Base-by-base conservation (phyloP, 164 flowering plant genomes). In the Platanus orientalis region DNA sequence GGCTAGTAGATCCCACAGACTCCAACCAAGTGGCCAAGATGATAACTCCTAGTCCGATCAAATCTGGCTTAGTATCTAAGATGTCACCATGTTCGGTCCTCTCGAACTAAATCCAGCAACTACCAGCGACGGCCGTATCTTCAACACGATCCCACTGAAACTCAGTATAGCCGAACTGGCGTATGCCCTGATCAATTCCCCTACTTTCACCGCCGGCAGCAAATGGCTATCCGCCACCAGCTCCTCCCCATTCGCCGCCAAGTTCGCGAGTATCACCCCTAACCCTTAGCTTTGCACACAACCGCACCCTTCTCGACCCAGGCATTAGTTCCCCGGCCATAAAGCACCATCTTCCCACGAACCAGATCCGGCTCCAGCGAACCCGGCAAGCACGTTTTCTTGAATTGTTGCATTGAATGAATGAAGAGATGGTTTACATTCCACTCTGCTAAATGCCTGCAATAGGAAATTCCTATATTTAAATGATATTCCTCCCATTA, bases 51-150 rank as follows among this genome's bases (percentile, higher is more conserved):
- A 19, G 49, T 45, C 84, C 93, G 64, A 85, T 85, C 65, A 87
- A 53, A 64, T 87, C 93, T 1, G 93, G 93, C 71, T 87, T 75
- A 85, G 51, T 49, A 87, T 83, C 75, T 85, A 65, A 5, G 80
- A 79, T 5, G 82, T 80, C 61, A 81, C 78, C 61, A 51, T 25
- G 58, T 83, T 83, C 2, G 93, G 93, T 63, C 93, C 93, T 20
- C 93, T 51, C 1, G 93, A 87, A 60, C 88, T 85, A 45, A 85
- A 84, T 45, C 87, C 87, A 27, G 89, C 89, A 57, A 84, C 89
- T 9, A 83, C 82, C 16, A 89, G 92, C 12, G 92, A 78, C 4
- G 92, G 92, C 66, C 74, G 51, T 10, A 84, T 83, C 16, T 77
- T 75, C 74, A 84, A 17, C 48, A 79, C 77, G 0, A 89, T 86